Conservation (phyloP, 2,329 filamentous ascomycete genomes). For the Endoconidiophora polonica region DNA sequence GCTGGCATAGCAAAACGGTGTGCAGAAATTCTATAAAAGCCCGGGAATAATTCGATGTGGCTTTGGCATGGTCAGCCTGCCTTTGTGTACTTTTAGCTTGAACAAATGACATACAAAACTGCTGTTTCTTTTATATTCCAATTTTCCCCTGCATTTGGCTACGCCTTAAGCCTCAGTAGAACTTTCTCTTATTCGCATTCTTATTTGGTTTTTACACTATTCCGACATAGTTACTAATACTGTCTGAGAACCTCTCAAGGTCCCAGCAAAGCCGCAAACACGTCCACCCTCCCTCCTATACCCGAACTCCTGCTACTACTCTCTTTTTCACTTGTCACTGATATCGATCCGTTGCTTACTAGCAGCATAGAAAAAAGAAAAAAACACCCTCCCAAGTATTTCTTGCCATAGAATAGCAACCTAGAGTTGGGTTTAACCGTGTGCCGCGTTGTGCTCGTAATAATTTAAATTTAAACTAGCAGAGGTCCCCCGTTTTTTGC, state of each 20-base stretch:
- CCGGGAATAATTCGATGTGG: not conserved
- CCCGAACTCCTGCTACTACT: too few relatives aligned
- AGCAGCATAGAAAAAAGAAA: not conserved
- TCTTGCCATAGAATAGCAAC: too few relatives aligned
- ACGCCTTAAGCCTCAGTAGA: not conserved
- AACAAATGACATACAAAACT: too few relatives aligned
- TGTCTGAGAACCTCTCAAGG: not conserved
- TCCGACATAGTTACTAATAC: not conserved
- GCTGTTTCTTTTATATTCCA: too few relatives aligned
- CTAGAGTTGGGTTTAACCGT: too few relatives aligned
- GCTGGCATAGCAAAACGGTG: too few relatives aligned
- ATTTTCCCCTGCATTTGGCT: not conserved
- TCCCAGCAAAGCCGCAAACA: too few relatives aligned
- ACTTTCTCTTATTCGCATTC: constrained; percentile 8
- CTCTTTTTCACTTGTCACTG: too few relatives aligned
- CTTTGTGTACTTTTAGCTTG: not conserved
- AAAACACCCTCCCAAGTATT: not conserved
- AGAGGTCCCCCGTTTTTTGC: not conserved
- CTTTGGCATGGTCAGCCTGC: not conserved
- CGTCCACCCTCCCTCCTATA: too few relatives aligned
- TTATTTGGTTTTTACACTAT: not conserved
- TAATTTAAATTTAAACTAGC: too few relatives aligned
- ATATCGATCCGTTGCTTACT: not conserved
- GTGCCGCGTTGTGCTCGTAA: too few relatives aligned
- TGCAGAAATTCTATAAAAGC: too few relatives aligned